Conservation (phyloP, 2,329 filamentous ascomycete genomes). For the Penicillium polonicum region DNA sequence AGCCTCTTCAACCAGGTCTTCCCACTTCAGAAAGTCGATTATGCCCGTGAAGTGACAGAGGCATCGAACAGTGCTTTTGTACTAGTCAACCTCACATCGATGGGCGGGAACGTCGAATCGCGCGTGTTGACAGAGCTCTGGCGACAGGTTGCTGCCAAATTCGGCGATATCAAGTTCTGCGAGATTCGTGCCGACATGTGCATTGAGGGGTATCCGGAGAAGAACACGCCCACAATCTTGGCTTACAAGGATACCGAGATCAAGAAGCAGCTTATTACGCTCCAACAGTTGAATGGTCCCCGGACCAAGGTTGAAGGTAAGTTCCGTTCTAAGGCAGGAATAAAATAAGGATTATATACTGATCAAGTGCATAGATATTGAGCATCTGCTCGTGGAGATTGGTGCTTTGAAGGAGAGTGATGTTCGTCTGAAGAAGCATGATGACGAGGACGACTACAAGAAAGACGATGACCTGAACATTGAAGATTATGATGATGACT, state of each 20-base stretch:
- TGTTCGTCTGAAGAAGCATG: conserved; percentile 63
- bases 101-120: conserved; percentile 80
- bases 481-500: conserved; percentile 55
- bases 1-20: conserved; percentile 88
- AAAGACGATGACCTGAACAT: conserved; percentile 51
- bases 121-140: conserved; percentile 80
- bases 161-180: conserved; percentile 95
- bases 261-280: conserved; percentile 84
- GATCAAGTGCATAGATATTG: conserved; percentile 57
- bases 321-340: background rate
- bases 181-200: conserved; percentile 90
- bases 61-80: conserved; percentile 69
- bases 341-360: background rate
- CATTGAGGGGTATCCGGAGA: conserved; percentile 93
- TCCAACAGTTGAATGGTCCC: conserved; percentile 73
- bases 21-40: conserved; percentile 91
- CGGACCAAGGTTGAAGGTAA: conserved; percentile 62
- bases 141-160: conserved; percentile 78
- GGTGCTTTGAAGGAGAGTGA: conserved; percentile 79
- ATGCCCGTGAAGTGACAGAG: conserved; percentile 86
- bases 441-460: conserved; percentile 56
- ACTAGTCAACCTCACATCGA: conserved; percentile 77
- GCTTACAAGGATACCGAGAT: conserved; percentile 94
- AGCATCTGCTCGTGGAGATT: conserved; percentile 76
- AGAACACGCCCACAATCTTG: conserved; percentile 90